Conservation (phyloP, 495 filamentous ascomycete species). For the Daldinia concentrica region DNA sequence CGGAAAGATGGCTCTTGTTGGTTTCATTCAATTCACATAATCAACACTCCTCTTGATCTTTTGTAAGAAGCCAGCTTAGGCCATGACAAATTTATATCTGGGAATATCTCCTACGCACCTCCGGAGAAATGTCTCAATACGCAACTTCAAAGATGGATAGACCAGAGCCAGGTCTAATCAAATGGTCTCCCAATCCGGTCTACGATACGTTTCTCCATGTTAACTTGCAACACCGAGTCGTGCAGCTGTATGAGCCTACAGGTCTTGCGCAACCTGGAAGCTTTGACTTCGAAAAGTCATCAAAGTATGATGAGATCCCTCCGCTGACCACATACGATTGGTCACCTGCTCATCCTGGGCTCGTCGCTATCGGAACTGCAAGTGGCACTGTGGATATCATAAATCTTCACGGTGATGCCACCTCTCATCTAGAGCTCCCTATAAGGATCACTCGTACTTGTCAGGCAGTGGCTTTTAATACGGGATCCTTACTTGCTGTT, state of each 20-base stretch:
- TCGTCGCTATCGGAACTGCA: slow-evolving; percentile 85
- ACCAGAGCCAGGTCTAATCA: slow-evolving; percentile 67
- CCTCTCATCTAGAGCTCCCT: slow-evolving; percentile 73
- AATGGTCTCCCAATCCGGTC: slow-evolving; percentile 85
- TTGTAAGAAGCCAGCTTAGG: neutral
- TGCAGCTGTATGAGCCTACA: slow-evolving; percentile 80
- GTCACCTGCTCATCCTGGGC: slow-evolving; percentile 73
- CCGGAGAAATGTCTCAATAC: slow-evolving; percentile 41
- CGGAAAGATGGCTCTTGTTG: slow-evolving; percentile 21
- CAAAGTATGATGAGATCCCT: slow-evolving; percentile 82
- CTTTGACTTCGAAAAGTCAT: slow-evolving; percentile 73
- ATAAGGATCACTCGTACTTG: slow-evolving; percentile 88
- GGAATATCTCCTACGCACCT: neutral
- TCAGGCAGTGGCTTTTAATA: slow-evolving; percentile 91
- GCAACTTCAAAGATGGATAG: slow-evolving; percentile 57
- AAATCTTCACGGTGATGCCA: slow-evolving; percentile 72
- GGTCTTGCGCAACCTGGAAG: slow-evolving; percentile 61
- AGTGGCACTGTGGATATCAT: slow-evolving; percentile 86
- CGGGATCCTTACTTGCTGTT: slow-evolving; percentile 79
- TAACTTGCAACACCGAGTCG: slow-evolving; percentile 80
- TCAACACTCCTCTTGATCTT: slow-evolving; percentile 4
- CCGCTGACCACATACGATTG: slow-evolving; percentile 92
- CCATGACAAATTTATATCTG: slow-evolving; percentile 3
- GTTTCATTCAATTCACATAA: slow-evolving; percentile 12
- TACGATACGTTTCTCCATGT: slow-evolving; percentile 79